phyloP scores from a whole-genome alignment of 2,329 filamentous ascomycete species.

The Lachnellula subtilissima region DNA sequence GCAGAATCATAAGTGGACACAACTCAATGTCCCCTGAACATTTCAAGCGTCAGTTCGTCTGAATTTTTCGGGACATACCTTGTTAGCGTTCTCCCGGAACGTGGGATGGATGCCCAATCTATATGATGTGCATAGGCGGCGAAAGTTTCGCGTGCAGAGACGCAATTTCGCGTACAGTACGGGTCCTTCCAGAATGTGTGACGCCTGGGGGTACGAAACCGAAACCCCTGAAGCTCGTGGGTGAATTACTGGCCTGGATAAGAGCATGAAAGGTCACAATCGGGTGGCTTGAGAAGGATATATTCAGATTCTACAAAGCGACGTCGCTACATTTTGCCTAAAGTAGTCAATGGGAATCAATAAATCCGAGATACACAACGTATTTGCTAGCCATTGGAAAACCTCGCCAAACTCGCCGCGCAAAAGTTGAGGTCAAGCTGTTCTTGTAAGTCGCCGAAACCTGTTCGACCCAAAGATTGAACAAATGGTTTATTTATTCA shows the following conservation, averaged over 20 bases:
- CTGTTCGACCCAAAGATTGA: too few species aligned
- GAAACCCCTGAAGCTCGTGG: neutral
- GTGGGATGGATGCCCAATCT: neutral
- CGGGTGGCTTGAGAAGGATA: neutral
- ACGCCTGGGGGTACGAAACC: neutral
- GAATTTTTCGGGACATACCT: neutral
- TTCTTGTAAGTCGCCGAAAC: neutral
- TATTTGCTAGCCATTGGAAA: neutral
- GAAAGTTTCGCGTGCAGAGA: neutral
- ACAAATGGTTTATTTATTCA: too few species aligned
- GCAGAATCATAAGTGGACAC: neutral
- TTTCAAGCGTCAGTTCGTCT: slow-evolving; percentile 1
- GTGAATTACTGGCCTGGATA: neutral
- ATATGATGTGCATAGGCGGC: neutral
- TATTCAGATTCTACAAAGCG: neutral
- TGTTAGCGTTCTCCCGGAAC: neutral
- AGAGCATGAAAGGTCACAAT: neutral
- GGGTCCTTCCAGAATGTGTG: neutral
- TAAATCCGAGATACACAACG: neutral
- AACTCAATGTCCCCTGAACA: neutral
- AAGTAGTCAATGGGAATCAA: neutral
- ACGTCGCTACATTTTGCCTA: neutral
- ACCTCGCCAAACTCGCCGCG: neutral
- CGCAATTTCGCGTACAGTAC: neutral
- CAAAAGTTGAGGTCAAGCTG: neutral